phyloP scores from a whole-genome alignment of 441 rosid species.

The Arabidopsis hybrid region DNA sequence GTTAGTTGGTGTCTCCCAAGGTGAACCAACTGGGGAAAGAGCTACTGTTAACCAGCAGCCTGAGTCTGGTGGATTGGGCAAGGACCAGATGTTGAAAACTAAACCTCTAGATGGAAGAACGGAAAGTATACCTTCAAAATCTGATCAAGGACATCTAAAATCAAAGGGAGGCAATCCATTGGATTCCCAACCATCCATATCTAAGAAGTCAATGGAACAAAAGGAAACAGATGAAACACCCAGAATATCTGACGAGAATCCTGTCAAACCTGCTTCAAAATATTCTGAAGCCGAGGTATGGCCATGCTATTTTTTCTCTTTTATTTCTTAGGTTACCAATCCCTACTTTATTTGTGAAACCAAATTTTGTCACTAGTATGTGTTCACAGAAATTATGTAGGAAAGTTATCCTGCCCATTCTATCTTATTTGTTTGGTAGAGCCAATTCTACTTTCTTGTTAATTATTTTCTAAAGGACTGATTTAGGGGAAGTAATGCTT shows the following conservation, averaged over 20 bases:
- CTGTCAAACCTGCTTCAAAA: constrained; percentile 55
- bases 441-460: constrained; percentile 11
- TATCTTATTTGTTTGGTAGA: neutral
- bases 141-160: constrained; percentile 72
- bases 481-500: constrained; percentile 25
- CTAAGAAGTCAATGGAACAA: constrained; percentile 55
- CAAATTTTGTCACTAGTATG: constrained; percentile 13
- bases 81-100: constrained; percentile 69
- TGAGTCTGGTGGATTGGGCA: constrained; percentile 64
- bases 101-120: constrained; percentile 76
- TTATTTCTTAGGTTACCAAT: constrained; percentile 15
- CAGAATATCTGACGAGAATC: constrained; percentile 60
- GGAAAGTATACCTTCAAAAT: constrained; percentile 66
- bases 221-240: constrained; percentile 67
- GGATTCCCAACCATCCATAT: constrained; percentile 56
- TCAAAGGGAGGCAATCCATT: constrained; percentile 69
- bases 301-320: neutral
- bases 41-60: constrained; percentile 55
- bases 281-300: constrained; percentile 84
- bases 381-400: constrained; percentile 20
- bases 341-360: constrained; percentile 14
- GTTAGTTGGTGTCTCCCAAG: constrained; percentile 55
- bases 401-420: constrained; percentile 13
- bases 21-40: constrained; percentile 67
- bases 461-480: constrained; percentile 13